phyloP scores from a whole-genome alignment of 2,329 filamentous ascomycete species.

The Metarhizium robertsii region DNA sequence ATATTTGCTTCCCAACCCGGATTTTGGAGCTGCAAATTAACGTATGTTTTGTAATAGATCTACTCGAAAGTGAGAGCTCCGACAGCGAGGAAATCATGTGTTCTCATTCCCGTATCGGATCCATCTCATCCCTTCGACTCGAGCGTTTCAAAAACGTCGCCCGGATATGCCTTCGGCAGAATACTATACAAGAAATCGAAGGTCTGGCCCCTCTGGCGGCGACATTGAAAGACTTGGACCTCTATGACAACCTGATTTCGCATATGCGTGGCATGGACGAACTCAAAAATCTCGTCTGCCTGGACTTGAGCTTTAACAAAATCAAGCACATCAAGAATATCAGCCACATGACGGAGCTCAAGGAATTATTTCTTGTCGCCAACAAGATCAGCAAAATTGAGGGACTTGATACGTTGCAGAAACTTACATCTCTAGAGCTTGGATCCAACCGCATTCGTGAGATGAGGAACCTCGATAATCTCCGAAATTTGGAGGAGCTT shows the following conservation, averaged over 20 bases:
- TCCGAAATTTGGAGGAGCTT: constrained; percentile 73
- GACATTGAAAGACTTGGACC: constrained; percentile 74
- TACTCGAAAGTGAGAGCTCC: constrained; percentile 50
- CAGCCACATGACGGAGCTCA: constrained; percentile 65
- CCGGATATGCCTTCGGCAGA: constrained; percentile 85
- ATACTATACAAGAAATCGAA: constrained; percentile 72
- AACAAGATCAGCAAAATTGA: constrained; percentile 91
- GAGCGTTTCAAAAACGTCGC: constrained; percentile 71
- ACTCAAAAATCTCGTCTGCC: constrained; percentile 62
- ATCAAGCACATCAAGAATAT: constrained; percentile 96
- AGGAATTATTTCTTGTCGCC: constrained; percentile 84
- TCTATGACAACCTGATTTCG: constrained; percentile 92
- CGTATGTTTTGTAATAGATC: constrained; percentile 31
- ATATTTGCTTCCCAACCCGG: constrained; percentile 10
- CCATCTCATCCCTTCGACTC: constrained; percentile 68
- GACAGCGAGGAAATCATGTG: constrained; percentile 74
- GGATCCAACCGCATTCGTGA: constrained; percentile 87
- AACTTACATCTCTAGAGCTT: constrained; percentile 77
- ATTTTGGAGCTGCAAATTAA: constrained; percentile 7
- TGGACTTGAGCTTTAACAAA: constrained; percentile 98
- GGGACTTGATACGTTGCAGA: constrained; percentile 63
- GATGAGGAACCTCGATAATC: constrained; percentile 72
- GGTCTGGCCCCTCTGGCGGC: constrained; percentile 57
- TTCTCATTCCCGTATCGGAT: constrained; percentile 76
- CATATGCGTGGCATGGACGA: constrained; percentile 78